Percentiles rank a stretch among this genome's conserved stretches.
Evolutionary conservation across 2,329 filamentous ascomycete species (phyloP).

Genomic region (Pseudogymnoascus sp.): DNA sequence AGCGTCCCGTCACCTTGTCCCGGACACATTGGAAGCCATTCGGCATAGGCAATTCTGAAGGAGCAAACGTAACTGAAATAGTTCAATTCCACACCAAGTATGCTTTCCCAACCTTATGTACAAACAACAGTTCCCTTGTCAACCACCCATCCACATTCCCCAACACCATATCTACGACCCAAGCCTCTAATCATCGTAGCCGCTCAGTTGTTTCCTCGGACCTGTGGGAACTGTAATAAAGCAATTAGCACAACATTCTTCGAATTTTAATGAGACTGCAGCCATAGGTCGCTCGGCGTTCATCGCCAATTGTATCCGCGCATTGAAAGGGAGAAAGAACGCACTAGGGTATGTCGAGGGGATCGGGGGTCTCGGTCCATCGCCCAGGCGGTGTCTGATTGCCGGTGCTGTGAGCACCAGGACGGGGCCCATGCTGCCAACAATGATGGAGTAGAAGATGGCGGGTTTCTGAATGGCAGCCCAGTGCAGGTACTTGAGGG

Average conservation of each 20-base stretch:
- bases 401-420: constrained; percentile 66
- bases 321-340: constrained; percentile 32
- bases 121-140: constrained; percentile 11
- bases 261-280: neutral
- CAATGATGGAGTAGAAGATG: constrained; percentile 76
- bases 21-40: neutral
- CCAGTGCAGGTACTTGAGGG: constrained; percentile 82
- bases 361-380: constrained; percentile 62
- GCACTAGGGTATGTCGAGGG: constrained; percentile 90
- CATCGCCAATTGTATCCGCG: constrained; percentile 10
- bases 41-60: neutral
- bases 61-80: neutral
- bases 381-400: constrained; percentile 64
- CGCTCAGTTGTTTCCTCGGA: constrained; percentile 52
- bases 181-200: constrained; percentile 46
- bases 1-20: neutral
- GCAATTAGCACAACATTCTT: constrained; percentile 19
- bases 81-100: constrained; percentile 6
- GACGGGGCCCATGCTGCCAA: constrained; percentile 68
- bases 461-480: constrained; percentile 80
- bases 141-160: neutral
- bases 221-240: constrained; percentile 45
- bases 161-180: constrained; percentile 1
- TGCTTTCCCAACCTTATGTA: constrained; percentile 9
- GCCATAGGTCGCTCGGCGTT: neutral